Evolutionary conservation across 352 stramenopile genomes (phyloP).

Genomic region (Pythium folliculosum): DNA sequence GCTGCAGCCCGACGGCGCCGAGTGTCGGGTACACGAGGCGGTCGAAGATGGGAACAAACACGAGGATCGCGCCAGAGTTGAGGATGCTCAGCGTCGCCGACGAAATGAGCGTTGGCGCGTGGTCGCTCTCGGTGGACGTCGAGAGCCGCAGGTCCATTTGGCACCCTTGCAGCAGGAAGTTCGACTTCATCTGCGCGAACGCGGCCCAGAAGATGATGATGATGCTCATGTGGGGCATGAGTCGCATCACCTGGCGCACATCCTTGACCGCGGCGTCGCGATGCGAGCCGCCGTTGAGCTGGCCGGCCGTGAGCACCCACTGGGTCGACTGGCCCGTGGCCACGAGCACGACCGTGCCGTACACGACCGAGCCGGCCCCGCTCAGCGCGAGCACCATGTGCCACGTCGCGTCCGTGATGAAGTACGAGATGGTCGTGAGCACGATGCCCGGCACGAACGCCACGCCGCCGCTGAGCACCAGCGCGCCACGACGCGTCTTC

Average conservation of each 20-base stretch:
- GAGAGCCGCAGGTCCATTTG: conserved; percentile 89
- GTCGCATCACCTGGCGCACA: conserved; percentile 68
- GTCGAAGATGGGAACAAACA: conserved; percentile 93
- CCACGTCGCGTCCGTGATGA: conserved; percentile 54
- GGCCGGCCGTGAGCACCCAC: conserved; percentile 52
- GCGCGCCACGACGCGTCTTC: conserved; percentile 36
- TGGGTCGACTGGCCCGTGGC: conserved; percentile 57
- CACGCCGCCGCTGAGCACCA: conserved; percentile 78
- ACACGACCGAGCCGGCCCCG: conserved; percentile 56
- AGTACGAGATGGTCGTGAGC: conserved; percentile 83
- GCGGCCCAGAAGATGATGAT: conserved; percentile 89
- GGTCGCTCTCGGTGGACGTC: conserved; percentile 41
- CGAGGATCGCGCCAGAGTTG: conserved; percentile 88
- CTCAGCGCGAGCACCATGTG: conserved; percentile 65
- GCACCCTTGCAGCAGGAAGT: conserved; percentile 87
- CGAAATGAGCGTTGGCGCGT: conserved; percentile 69
- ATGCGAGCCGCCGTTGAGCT: conserved; percentile 57
- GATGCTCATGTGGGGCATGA: conserved; percentile 80
- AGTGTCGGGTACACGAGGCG: conserved; percentile 78
- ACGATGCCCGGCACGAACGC: conserved; percentile 76
- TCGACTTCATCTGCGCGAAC: conserved; percentile 82
- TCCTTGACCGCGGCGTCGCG: conserved; percentile 62
- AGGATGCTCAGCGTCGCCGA: conserved; percentile 88
- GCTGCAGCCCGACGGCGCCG: conserved; percentile 53
- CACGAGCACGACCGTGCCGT: conserved; percentile 72